Conservation (phyloP, 140 eudicot genomes). For the Bidens hawaiensis region DNA sequence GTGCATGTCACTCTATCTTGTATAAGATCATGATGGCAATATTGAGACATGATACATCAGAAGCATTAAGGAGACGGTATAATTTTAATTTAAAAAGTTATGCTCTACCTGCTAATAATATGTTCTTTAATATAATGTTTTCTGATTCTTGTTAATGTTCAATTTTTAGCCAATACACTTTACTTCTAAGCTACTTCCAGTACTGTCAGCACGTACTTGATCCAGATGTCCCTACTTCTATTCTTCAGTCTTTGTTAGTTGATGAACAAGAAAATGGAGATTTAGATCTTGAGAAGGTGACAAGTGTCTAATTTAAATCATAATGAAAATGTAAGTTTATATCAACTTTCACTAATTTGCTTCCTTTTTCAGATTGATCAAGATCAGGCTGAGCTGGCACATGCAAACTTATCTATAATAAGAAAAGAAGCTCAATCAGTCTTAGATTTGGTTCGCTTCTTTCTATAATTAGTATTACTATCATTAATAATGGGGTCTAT, state of each 20-base stretch:
- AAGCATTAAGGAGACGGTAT: constrained; percentile 93
- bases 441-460: constrained; percentile 64
- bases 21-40: constrained; percentile 82
- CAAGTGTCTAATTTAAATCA: constrained; percentile 6
- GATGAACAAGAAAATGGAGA: constrained; percentile 72
- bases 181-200: constrained; percentile 90
- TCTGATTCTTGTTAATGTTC: constrained; percentile 17
- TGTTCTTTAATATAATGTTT: background rate
- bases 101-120: background rate
- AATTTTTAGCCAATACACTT: constrained; percentile 81
- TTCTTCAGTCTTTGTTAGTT: constrained; percentile 70
- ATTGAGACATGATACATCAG: constrained; percentile 84
- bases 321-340: background rate
- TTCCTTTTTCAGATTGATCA: constrained; percentile 57
- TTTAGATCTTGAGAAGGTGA: constrained; percentile 77
- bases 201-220: constrained; percentile 92
- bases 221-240: constrained; percentile 79
- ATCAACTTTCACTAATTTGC: background rate
- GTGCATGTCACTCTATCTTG: constrained; percentile 79
- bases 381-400: constrained; percentile 88
- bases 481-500: background rate
- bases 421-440: constrained; percentile 86
- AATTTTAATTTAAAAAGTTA: background rate
- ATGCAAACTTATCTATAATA: constrained; percentile 66
- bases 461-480: background rate